phyloP scores from a whole-genome alignment of 2,329 filamentous ascomycete species.

The Xylaria sp. region DNA sequence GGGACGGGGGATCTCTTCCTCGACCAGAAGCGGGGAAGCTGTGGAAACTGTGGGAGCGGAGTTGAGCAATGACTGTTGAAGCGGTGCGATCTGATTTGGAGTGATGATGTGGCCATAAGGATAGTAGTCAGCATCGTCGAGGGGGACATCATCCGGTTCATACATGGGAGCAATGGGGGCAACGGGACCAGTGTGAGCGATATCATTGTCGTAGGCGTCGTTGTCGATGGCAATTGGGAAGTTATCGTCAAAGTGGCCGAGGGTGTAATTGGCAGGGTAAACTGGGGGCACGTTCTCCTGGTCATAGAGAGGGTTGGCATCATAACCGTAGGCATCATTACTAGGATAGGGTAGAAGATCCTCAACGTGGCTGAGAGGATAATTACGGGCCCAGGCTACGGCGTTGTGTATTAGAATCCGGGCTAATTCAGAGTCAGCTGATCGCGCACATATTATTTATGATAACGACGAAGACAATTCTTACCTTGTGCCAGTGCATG shows the following conservation, averaged over 20 bases:
- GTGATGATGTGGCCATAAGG: not conserved
- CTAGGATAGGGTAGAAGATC: not conserved
- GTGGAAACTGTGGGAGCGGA: not conserved
- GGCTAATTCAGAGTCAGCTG: not conserved
- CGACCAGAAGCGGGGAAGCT: no score
- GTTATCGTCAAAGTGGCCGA: not conserved
- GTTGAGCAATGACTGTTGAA: not conserved
- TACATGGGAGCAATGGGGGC: no score
- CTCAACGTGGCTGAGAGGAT: not conserved
- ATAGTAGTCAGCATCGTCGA: not conserved
- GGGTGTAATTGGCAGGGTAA: not conserved
- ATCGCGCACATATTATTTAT: not conserved
- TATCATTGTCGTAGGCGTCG: not conserved
- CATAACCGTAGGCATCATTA: not conserved
- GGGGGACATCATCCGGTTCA: not conserved
- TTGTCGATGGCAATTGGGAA: not conserved
- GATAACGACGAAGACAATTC: not conserved
- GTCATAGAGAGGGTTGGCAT: not conserved
- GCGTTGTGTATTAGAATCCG: not conserved
- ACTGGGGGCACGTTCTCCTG: not conserved
- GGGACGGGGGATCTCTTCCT: not conserved
- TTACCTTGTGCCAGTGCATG: not conserved
- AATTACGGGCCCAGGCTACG: no score
- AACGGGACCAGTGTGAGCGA: no score
- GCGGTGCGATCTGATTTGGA: not conserved